Evolutionary conservation across 176 grass and related monocot genomes (phyloP).

Genomic region (Stipa capillata): DNA sequence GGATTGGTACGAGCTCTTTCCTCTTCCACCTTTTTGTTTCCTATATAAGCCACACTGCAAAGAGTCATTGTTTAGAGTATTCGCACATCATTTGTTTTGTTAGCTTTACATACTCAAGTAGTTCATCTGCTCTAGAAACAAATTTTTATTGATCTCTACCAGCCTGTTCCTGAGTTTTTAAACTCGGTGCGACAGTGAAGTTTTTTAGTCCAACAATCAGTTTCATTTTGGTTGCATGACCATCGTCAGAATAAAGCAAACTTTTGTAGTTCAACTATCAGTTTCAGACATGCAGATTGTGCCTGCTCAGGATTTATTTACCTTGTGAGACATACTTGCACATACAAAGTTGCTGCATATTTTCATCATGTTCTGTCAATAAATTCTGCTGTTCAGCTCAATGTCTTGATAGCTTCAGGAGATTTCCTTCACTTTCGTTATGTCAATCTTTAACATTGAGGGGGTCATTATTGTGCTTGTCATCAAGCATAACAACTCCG

Average conservation of each 20-base stretch:
- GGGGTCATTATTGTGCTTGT: background rate
- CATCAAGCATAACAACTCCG: background rate
- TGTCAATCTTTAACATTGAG: background rate
- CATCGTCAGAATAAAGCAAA: no score
- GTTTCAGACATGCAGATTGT: background rate
- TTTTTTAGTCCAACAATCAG: background rate
- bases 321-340: background rate
- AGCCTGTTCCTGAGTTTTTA: background rate
- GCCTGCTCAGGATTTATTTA: background rate
- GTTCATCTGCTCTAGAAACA: background rate
- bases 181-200: no score
- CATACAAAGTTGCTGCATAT: background rate
- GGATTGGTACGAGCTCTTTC: conserved; percentile 32
- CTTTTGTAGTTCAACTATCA: no score
- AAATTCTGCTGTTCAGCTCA: background rate
- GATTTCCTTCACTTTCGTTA: background rate
- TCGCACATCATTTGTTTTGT: background rate
- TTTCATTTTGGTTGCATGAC: no score
- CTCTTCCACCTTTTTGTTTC: background rate
- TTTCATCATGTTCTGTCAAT: background rate
- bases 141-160: background rate
- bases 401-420: background rate
- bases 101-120: background rate
- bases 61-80: background rate
- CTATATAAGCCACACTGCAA: no score